Conservation (phyloP, 352 stramenopile species). For the Pythium grandisporangium region DNA sequence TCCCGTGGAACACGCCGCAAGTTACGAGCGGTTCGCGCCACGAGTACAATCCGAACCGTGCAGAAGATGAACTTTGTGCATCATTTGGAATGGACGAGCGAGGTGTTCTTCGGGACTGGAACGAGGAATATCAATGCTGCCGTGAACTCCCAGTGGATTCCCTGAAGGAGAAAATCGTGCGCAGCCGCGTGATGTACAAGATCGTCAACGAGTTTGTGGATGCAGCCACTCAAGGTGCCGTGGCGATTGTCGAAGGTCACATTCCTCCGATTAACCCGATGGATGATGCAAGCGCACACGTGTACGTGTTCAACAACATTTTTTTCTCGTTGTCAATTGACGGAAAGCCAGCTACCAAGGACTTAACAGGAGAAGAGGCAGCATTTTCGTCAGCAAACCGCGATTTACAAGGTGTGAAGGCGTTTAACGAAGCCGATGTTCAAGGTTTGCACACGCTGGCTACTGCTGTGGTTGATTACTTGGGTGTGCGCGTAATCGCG, state of each 20-base stretch:
- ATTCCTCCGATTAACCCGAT: conserved; percentile 96
- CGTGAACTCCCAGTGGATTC: conserved; percentile 67
- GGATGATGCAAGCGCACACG: conserved; percentile 87
- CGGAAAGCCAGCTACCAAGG: conserved; percentile 52
- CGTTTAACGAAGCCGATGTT: conserved; percentile 89
- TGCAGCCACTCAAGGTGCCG: conserved; percentile 76
- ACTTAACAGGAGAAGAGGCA: conserved; percentile 63
- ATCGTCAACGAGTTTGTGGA: conserved; percentile 94
- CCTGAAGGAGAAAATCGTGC: conserved; percentile 87
- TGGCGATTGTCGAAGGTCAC: conserved; percentile 92
- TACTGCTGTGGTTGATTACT: conserved; percentile 93
- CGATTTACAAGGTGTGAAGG: conserved; percentile 84
- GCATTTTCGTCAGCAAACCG: conserved; percentile 83
- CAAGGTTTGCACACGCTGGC: conserved; percentile 90
- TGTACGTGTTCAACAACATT: conserved; percentile 98
- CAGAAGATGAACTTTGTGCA: conserved; percentile 86
- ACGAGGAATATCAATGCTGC: conserved; percentile 95
- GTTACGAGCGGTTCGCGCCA: conserved; percentile 29
- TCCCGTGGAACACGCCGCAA: conserved; percentile 78
- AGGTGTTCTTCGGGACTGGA: conserved; percentile 93
- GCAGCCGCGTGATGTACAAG: conserved; percentile 92
- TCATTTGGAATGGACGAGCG: conserved; percentile 90
- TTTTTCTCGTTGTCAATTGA: conserved; percentile 94
- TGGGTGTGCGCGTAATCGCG: conserved; percentile 91
- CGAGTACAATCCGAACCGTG: conserved; percentile 72